phyloP scores from a whole-genome alignment of 768 basidiomycete species.

The Gymnopilus dilepis region DNA sequence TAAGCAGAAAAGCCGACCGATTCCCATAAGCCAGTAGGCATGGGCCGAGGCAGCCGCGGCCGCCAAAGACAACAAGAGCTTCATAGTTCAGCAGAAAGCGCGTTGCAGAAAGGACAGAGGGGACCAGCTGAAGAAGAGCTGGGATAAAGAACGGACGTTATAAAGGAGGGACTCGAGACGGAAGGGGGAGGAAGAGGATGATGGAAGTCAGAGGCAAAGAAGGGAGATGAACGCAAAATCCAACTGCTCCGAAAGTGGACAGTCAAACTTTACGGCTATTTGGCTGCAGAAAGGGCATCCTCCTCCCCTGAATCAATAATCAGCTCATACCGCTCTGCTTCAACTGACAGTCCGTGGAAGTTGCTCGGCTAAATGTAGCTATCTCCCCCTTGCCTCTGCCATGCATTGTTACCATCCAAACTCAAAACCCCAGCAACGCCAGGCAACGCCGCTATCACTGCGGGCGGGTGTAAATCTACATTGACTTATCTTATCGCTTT shows the following conservation, averaged over 20 bases:
- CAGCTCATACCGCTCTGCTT: slow-evolving; percentile 15
- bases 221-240: slow-evolving; percentile 17
- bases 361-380: slow-evolving; percentile 25
- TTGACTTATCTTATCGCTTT: slow-evolving; percentile 25
- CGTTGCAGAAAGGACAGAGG: slow-evolving; percentile 31
- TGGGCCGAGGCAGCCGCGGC: slow-evolving; percentile 38
- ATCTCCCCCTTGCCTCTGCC: slow-evolving; percentile 19
- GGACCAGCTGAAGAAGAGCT: slow-evolving; percentile 29
- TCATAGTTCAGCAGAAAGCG: slow-evolving; percentile 33
- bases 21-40: slow-evolving; percentile 54
- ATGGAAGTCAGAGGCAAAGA: slow-evolving; percentile 26
- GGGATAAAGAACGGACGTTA: slow-evolving; percentile 22
- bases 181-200: slow-evolving; percentile 19
- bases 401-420: slow-evolving; percentile 24
- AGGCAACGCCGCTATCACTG: slow-evolving; percentile 20
- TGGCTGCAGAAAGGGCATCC: slow-evolving; percentile 16
- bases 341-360: slow-evolving; percentile 29
- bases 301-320: slow-evolving; percentile 25
- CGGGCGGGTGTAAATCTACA: slow-evolving; percentile 10
- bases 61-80: slow-evolving; percentile 35
- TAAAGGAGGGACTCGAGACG: slow-evolving; percentile 21
- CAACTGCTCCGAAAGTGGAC: slow-evolving; percentile 14
- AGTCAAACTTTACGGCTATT: slow-evolving; percentile 28
- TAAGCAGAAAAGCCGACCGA: slow-evolving; percentile 31
- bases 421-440: slow-evolving; percentile 10